Evolutionary conservation across 352 stramenopile species (phyloP).

Genomic region (Pythium brachiatum): DNA sequence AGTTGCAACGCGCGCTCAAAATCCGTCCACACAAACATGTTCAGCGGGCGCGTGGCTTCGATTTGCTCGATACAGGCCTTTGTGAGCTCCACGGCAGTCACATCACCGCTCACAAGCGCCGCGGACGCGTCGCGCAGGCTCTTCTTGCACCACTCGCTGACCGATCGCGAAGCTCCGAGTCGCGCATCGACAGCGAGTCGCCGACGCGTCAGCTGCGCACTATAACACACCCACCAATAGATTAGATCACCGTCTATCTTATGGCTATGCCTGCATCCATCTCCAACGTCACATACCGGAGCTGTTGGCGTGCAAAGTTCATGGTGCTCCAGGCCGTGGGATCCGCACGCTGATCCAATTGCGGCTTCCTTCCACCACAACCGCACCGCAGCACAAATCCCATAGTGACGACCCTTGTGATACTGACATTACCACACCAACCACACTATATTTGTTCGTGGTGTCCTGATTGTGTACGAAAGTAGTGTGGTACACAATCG

Average conservation of each 20-base stretch:
- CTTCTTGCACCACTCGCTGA: conserved; percentile 62
- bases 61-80: conserved; percentile 74
- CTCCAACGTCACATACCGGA: conserved; percentile 6
- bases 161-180: conserved; percentile 9
- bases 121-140: conserved; percentile 53
- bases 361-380: conserved; percentile 22
- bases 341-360: not conserved
- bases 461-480: not conserved
- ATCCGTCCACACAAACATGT: conserved; percentile 82
- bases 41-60: conserved; percentile 58
- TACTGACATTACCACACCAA: conserved; percentile 4
- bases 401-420: not conserved
- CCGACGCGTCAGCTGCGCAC: not conserved
- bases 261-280: not conserved
- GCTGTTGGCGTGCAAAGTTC: conserved; percentile 13
- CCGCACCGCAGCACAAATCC: not conserved
- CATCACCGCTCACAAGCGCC: conserved; percentile 41
- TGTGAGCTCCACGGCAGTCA: conserved; percentile 65
- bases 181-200: conserved; percentile 4
- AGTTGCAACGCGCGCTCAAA: conserved; percentile 65
- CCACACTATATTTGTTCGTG: not conserved
- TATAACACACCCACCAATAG: not conserved
- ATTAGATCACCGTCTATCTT: not conserved
- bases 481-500: conserved; percentile 1
- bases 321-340: not conserved